phyloP scores from a whole-genome alignment of 1,284 basidiomycete species.

The Leccinum holopus region DNA sequence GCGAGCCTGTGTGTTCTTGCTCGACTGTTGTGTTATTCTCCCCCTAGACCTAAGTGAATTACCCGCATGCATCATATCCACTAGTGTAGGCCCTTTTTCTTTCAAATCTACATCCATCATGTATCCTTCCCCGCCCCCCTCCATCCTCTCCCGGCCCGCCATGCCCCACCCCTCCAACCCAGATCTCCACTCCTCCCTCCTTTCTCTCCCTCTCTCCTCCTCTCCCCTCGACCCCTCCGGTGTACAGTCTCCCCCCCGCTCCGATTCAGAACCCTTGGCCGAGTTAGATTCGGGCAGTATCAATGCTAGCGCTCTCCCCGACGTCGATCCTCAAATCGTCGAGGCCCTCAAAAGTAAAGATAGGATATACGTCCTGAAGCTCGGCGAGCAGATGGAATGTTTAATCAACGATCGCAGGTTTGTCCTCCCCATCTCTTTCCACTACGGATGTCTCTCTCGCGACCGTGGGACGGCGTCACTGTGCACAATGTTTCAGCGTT shows the following conservation, averaged over 20 bases:
- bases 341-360: slow-evolving; percentile 86
- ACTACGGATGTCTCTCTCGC: slow-evolving; percentile 1
- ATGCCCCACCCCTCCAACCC: slow-evolving; percentile 10
- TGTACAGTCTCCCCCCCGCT: slow-evolving; percentile 20
- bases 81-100: slow-evolving; percentile 3
- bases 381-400: slow-evolving; percentile 77
- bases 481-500: slow-evolving; percentile 14
- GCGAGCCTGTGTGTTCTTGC: slow-evolving; percentile 7
- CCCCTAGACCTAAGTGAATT: slow-evolving; percentile 29
- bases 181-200: slow-evolving; percentile 14
- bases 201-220: slow-evolving; percentile 2
- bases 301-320: slow-evolving; percentile 19
- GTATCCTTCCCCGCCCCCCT: slow-evolving; percentile 11
- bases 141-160: slow-evolving; percentile 11
- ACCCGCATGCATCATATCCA: slow-evolving; percentile 23
- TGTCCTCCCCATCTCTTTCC: slow-evolving; percentile 29
- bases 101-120: slow-evolving; percentile 8
- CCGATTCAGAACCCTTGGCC: slow-evolving; percentile 31
- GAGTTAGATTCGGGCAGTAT: slow-evolving; percentile 27
- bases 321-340: slow-evolving; percentile 69
- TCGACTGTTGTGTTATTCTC: too few relatives aligned
- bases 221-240: slow-evolving; percentile 3
- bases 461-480: slow-evolving; percentile 3
- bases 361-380: slow-evolving; percentile 77
- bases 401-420: slow-evolving; percentile 72